phyloP scores from a whole-genome alignment of 257 asterid genomes.

The Coffea canephora region DNA sequence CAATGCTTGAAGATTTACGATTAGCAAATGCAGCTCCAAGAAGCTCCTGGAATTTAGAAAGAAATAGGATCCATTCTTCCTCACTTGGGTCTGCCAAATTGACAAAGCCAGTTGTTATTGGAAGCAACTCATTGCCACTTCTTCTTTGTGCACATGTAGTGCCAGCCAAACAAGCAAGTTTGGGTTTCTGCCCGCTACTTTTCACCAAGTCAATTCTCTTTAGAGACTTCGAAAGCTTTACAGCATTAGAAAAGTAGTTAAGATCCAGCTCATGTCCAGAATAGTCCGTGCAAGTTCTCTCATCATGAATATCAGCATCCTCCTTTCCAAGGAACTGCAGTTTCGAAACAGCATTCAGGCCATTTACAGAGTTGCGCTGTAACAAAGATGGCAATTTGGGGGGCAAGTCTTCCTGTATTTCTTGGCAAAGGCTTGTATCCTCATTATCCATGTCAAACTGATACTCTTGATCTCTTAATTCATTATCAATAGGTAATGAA shows the following conservation, averaged over 20 bases:
- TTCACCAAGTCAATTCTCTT: slow-evolving; percentile 37
- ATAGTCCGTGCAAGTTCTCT: neutral
- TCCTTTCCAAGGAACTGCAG: neutral
- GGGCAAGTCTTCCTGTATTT: neutral
- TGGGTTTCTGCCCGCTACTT: neutral
- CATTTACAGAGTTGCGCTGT: neutral
- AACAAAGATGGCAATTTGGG: neutral
- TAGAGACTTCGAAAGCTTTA: neutral
- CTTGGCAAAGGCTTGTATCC: slow-evolving; percentile 42
- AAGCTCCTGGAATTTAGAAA: slow-evolving; percentile 78
- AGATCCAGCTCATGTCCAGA: neutral
- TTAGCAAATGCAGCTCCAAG: slow-evolving; percentile 66
- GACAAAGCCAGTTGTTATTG: slow-evolving; percentile 70
- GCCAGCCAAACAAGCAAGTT: neutral
- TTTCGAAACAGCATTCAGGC: neutral
- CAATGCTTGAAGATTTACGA: slow-evolving; percentile 51
- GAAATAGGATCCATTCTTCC: slow-evolving; percentile 73
- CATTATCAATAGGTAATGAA: neutral
- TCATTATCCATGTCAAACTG: slow-evolving; percentile 79
- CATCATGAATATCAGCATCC: neutral
- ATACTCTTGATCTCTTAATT: slow-evolving; percentile 48
- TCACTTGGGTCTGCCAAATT: slow-evolving; percentile 83
- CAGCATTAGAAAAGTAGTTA: neutral
- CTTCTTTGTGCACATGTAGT: slow-evolving; percentile 20
- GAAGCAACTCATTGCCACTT: slow-evolving; percentile 92